Base-by-base conservation (phyloP, 2,329 filamentous ascomycete species). In the Tolypocladium endophyticum region DNA sequence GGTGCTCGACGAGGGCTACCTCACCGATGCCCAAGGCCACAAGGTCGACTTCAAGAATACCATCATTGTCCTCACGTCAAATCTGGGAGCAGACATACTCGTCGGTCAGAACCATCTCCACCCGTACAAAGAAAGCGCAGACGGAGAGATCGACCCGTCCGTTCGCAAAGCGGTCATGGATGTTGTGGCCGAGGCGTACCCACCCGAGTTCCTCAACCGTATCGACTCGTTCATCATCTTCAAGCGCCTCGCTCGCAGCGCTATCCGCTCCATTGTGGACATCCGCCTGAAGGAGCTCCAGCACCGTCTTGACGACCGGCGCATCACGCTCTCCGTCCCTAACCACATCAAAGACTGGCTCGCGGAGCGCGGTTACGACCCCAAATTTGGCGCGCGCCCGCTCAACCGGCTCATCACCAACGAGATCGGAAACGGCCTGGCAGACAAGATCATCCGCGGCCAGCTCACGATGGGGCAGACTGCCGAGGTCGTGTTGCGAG, bases 221-320 rank as follows among this genome's bases (percentile, higher is more conserved):
- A 91, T 97, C 63, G 93, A 97, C 73, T 93, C 95, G 62, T 97
- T 97, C 77, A 97, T 97, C 72, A 79, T 97, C 69, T 97, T 97
- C 81, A 93, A 92, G 75, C 85, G 93, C 11, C 82, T 97, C 2
- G 90, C 90, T 0, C 82, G 81, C 36, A 78, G 81, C 23, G 92
- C 93, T 20, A 81, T 97, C 60, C 83, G 91, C 36, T 92, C 96
- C 69, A 97, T 97, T 64, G 92, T 97, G 56, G 91, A 97, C 69
- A 97, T 97, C 64, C 85, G 94, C 38, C 80, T 97, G 55, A 83
- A 81, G 62, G 94, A 97, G 75, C 79, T 97, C 9, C 92, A 97
- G 73, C 76, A 77, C 58, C 85, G 92, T 47, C 84, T 97, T 1
- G 87, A 94, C 63, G 92, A 97, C 68, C 85, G 91, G 57, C 85